Evolutionary conservation across 2,329 filamentous ascomycete genomes (phyloP).

Genomic region (Dothistroma septosporum): DNA sequence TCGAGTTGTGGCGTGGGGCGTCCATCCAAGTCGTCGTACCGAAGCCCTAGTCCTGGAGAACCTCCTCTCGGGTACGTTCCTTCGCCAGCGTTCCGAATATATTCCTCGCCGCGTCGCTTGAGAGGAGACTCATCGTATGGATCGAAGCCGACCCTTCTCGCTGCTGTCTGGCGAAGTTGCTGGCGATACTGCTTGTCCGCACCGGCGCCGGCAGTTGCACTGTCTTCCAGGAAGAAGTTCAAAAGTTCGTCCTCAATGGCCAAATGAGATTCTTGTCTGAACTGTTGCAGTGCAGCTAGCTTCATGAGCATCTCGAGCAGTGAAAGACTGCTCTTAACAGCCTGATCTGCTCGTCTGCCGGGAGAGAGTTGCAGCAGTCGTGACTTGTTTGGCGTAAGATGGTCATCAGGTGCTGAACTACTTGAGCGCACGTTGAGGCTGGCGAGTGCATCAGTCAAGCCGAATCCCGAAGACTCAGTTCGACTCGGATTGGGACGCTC

Average conservation of each 20-base stretch:
- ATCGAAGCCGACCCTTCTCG: conserved; percentile 63
- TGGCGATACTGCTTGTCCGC: conserved; percentile 59
- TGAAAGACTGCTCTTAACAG: conserved; percentile 66
- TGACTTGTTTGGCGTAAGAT: conserved; percentile 8
- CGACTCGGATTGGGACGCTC: conserved; percentile 17
- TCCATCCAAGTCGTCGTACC: conserved; percentile 15
- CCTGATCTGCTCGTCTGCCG: conserved; percentile 15
- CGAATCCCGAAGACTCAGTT: conserved; percentile 39
- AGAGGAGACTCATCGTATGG: conserved; percentile 68
- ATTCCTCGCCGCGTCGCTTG: conserved; percentile 63
- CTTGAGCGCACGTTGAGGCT: conserved; percentile 42
- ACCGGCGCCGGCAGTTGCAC: conserved; percentile 62
- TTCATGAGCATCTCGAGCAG: conserved; percentile 85
- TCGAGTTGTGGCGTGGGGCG: conserved; percentile 15
- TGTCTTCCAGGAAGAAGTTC: conserved; percentile 77
- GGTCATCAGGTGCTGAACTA: conserved; percentile 9
- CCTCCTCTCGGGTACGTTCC: conserved; percentile 6
- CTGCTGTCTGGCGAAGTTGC: conserved; percentile 56
- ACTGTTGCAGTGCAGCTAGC: conserved; percentile 81
- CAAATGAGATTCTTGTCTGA: conserved; percentile 84
- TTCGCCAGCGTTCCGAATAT: conserved; percentile 34
- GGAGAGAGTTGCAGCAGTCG: conserved; percentile 33
- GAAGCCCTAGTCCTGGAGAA: conserved; percentile 19
- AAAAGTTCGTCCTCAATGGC: conserved; percentile 84
- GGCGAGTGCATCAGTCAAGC: conserved; percentile 42